These are phyloP conservation scores for Lentithecium fluviatile DNA, from an alignment of 495 filamentous ascomycete species.

Conservation along the genomic window DNA sequence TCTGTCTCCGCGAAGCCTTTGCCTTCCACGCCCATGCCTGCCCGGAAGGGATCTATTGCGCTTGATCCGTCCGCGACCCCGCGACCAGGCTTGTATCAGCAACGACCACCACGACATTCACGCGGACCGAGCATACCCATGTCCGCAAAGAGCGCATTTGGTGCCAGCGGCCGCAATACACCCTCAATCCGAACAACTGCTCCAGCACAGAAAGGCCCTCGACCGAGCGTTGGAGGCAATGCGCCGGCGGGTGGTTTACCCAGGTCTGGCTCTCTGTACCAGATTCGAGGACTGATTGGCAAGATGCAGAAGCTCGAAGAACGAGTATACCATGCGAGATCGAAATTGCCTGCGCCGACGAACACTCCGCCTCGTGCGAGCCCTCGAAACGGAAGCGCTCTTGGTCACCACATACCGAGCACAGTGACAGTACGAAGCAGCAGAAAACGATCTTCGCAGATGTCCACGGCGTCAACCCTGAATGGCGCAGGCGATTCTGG, in stretches of 20 bases:
- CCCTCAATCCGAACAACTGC: slow-evolving; percentile 41
- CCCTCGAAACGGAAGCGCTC: slow-evolving; percentile 59
- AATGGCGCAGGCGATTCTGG: slow-evolving; percentile 28
- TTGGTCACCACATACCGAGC: slow-evolving; percentile 61
- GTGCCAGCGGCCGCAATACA: slow-evolving; percentile 41
- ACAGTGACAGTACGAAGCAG: slow-evolving; percentile 74
- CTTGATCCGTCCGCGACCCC: slow-evolving; percentile 51
- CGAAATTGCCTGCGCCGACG: slow-evolving; percentile 80
- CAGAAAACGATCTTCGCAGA: slow-evolving; percentile 63
- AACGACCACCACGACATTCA: slow-evolving; percentile 47
- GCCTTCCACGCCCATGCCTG: slow-evolving; percentile 47
- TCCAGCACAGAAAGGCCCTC: slow-evolving; percentile 33
- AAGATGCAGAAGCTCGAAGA: slow-evolving; percentile 97
- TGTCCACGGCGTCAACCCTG: slow-evolving; percentile 50
- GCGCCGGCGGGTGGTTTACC: slow-evolving; percentile 48
- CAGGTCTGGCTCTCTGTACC: slow-evolving; percentile 81
- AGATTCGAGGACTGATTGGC: slow-evolving; percentile 87
- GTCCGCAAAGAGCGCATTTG: slow-evolving; percentile 36
- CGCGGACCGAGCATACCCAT: slow-evolving; percentile 55
- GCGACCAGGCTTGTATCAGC: slow-evolving; percentile 42
- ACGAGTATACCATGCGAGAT: slow-evolving; percentile 87
- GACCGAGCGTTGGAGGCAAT: slow-evolving; percentile 37
- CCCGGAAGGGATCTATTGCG: slow-evolving; percentile 37
- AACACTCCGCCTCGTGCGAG: slow-evolving; percentile 79
- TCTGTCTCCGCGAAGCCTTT: slow-evolving; percentile 35